Evolutionary conservation across 2,329 filamentous ascomycete species (phyloP), one percentile per base, ranked within the genome.

Genomic region (Alternaria consortialis): DNA sequence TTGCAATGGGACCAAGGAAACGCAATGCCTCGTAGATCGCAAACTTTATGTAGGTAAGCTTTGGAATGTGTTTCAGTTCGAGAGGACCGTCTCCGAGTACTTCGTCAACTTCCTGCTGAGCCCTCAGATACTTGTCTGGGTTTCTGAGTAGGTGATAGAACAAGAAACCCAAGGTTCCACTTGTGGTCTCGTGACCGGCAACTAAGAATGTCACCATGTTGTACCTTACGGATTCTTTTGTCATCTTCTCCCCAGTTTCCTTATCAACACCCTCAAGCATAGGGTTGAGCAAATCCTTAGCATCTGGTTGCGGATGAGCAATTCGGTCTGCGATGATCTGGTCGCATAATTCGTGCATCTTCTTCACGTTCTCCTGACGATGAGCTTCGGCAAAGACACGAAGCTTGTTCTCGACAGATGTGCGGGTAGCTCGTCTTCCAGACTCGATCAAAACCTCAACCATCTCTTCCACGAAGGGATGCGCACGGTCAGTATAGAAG

Each of bases 131-230:
- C n/a, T 43, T 60, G 1, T 56, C 37, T 7, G 57, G 57, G 17
- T 60, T 52, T 34, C 37, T 56, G 17, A 60, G 57, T 7, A 60
- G 29, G 32, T 60, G 57, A 39, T 51, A 60, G 20, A 60, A 60
- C 17, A 60, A 23, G 32, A 56, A 60, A 1, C 57, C 57, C 11
- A 60, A 9, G 3, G 57, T 60, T 1, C 57, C 57, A 25, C 57
- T 60, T n/a, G 57, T 60, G 13, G 57, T 60, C 34, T 60, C 57
- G 7, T 60, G 57, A 4, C 57, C 57, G n/a, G 57, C 57, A 4
- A 60, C 53, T 44, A 60, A 27, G 15, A 60, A 60, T 15, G 57
- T 60, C 5, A 60, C 57, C 57, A 60, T 60, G 15, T 60, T 60
- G 39, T 60, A 60, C 7, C 53, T 46, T 15, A 60, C 46, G 4